A percentile compares a stretch with the other conserved stretches of the same genome.
These are phyloP conservation scores for Rhytidiadelphus loreus DNA, from an alignment of 225 moss, liverwort and hornwort species.

Conservation along the genomic window DNA sequence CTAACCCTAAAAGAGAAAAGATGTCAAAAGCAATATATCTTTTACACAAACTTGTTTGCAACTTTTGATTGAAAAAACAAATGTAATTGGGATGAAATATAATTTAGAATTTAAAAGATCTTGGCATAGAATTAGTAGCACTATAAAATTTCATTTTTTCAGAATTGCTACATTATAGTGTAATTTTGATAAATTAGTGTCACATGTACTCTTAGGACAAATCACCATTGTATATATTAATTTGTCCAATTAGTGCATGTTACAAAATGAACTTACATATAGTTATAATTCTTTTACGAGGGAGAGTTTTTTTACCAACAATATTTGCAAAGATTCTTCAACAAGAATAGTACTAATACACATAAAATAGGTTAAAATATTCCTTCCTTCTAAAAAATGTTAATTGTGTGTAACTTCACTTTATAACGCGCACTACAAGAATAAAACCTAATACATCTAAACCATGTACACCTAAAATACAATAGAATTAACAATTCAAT, in stretches of 20 bases:
- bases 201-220: fast-evolving
- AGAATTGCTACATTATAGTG: not conserved
- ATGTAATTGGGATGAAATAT: not conserved
- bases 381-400: not conserved
- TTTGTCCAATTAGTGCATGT: fast-evolving
- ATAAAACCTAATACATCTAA: too few relatives aligned
- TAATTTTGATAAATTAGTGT: not conserved
- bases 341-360: not conserved
- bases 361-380: not conserved
- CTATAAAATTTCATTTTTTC: not conserved
- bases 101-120: not conserved
- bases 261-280: not conserved
- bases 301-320: fast-evolving
- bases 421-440: fast-evolving
- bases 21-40: not conserved
- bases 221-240: not conserved
- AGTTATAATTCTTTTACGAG: not conserved
- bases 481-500: not conserved
- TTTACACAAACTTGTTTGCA: not conserved
- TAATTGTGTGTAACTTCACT: not conserved
- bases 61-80: not conserved
- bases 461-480: too few relatives aligned
- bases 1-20: not conserved
- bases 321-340: not conserved
- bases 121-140: not conserved